Conservation (phyloP, 2,329 filamentous ascomycete species). For the Phialophora verrucosa region DNA sequence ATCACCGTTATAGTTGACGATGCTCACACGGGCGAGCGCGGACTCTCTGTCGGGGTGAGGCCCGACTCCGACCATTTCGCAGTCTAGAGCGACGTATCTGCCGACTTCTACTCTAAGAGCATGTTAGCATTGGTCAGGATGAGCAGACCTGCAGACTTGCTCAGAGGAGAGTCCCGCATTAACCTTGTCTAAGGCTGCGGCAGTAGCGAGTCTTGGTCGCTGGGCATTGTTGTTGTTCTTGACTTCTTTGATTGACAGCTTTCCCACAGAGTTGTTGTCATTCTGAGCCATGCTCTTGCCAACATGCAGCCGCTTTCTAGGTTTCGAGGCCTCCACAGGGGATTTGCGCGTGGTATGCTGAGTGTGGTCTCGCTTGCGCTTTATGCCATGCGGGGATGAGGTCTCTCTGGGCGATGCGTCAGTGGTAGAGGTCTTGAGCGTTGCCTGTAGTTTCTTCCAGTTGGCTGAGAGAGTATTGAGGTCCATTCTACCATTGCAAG, state of each 20-base stretch:
- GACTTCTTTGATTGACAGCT: slow-evolving; percentile 57
- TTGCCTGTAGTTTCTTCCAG: slow-evolving; percentile 58
- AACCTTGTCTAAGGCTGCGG: slow-evolving; percentile 18
- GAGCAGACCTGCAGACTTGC: slow-evolving; percentile 17
- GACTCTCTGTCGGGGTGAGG: slow-evolving; percentile 68
- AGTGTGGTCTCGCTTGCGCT: slow-evolving; percentile 35
- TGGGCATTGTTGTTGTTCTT: slow-evolving; percentile 16
- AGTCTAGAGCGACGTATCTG: slow-evolving; percentile 92
- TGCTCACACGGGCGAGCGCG: slow-evolving; percentile 80
- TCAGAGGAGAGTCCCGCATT: slow-evolving; percentile 29
- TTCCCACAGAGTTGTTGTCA: slow-evolving; percentile 44
- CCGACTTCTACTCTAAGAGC: slow-evolving; percentile 69
- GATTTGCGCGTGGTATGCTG: slow-evolving; percentile 19
- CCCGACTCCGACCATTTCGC: slow-evolving; percentile 93
- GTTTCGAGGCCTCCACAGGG: slow-evolving; percentile 12
- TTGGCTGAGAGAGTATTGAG: slow-evolving; percentile 54
- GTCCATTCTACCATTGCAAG: slow-evolving; percentile 44
- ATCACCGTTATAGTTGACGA: slow-evolving; percentile 91
- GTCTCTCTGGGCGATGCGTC: slow-evolving; percentile 37
- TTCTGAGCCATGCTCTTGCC: slow-evolving; percentile 23
- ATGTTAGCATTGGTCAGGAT: slow-evolving; percentile 4
- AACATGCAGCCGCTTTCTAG: slow-evolving; percentile 25
- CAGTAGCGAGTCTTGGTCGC: slow-evolving; percentile 17
- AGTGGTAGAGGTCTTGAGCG: slow-evolving; percentile 46
- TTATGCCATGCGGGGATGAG: slow-evolving; percentile 45